phyloP scores from a whole-genome alignment of 2,329 filamentous ascomycete genomes.

The Metarhizium rileyi region DNA sequence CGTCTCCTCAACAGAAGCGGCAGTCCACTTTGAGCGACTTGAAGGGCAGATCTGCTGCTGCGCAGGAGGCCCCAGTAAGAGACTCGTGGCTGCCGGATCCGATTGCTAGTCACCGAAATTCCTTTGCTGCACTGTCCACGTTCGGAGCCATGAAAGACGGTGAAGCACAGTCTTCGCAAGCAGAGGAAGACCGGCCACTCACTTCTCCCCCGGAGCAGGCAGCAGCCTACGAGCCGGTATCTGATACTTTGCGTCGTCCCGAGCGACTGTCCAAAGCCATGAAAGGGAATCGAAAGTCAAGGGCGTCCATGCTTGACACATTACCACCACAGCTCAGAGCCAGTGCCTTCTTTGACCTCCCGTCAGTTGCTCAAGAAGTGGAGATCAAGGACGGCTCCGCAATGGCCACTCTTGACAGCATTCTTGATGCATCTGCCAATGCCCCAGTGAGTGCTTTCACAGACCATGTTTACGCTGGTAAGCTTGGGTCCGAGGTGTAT shows the following conservation, averaged over 20 bases:
- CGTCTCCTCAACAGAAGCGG: slow-evolving; percentile 9
- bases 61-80: slow-evolving; percentile 12
- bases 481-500: slow-evolving; percentile 66
- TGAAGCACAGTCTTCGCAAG: slow-evolving; percentile 11
- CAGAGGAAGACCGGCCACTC: slow-evolving; percentile 4
- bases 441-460: slow-evolving; percentile 89
- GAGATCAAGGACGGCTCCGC: slow-evolving; percentile 70
- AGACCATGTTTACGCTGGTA: slow-evolving; percentile 74
- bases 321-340: slow-evolving; percentile 80
- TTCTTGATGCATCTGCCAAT: slow-evolving; percentile 78
- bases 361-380: slow-evolving; percentile 39
- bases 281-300: slow-evolving; percentile 23
- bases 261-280: slow-evolving; percentile 23
- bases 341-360: slow-evolving; percentile 80
- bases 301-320: slow-evolving; percentile 20
- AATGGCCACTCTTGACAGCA: slow-evolving; percentile 79
- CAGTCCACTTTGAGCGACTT: slow-evolving; percentile 14
- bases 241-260: slow-evolving; percentile 21
- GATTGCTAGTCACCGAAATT: slow-evolving; percentile 27
- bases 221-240: slow-evolving; percentile 8
- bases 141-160: slow-evolving; percentile 13
- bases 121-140: slow-evolving; percentile 22
- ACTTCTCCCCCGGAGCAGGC: slow-evolving; percentile 10
- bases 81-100: slow-evolving; percentile 38
- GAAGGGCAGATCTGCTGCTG: slow-evolving; percentile 9